Evolutionary conservation across 2,329 filamentous ascomycete genomes (phyloP).

Genomic region (Aspergillus awamori): DNA sequence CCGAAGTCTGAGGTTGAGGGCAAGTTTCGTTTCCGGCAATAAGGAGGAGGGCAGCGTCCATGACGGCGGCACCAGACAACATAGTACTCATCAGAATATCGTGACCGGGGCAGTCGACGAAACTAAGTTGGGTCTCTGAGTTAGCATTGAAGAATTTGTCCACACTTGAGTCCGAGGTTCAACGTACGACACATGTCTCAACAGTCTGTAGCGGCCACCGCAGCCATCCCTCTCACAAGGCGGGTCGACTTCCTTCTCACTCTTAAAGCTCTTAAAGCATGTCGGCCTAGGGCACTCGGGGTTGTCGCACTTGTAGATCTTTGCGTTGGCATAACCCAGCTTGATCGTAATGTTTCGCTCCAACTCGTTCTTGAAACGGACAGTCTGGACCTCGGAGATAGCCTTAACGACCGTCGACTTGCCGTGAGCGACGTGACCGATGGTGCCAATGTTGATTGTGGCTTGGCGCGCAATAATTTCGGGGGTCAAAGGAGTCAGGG

Average conservation of each 20-base stretch:
- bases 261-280: constrained; percentile 97
- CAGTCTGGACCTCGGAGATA: constrained; percentile 97
- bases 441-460: constrained; percentile 98
- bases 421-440: constrained; percentile 97
- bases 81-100: constrained; percentile 99
- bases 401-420: constrained; percentile 99
- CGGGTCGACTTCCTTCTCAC: constrained; percentile 97
- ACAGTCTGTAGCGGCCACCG: constrained; percentile 78
- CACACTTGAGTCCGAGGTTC: not conserved
- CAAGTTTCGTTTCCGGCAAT: constrained; percentile 99
- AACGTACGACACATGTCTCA: constrained; percentile 83
- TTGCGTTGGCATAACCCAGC: constrained; percentile 98
- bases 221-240: constrained; percentile 94
- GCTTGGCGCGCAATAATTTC: constrained; percentile 98
- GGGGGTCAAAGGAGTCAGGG: constrained; percentile 81
- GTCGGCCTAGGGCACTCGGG: constrained; percentile 85
- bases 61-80: constrained; percentile 98
- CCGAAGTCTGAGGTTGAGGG: constrained; percentile 96
- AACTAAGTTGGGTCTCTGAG: constrained; percentile 55
- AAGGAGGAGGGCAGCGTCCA: constrained; percentile 94
- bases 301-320: constrained; percentile 99
- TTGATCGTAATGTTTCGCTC: constrained; percentile 99
- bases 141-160: constrained; percentile 13
- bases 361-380: constrained; percentile 99
- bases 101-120: constrained; percentile 98